Percentiles rank a stretch among this genome's conserved stretches.
phyloP scores from a whole-genome alignment of 805 yeast genomes.

The Candida chauliodis region DNA sequence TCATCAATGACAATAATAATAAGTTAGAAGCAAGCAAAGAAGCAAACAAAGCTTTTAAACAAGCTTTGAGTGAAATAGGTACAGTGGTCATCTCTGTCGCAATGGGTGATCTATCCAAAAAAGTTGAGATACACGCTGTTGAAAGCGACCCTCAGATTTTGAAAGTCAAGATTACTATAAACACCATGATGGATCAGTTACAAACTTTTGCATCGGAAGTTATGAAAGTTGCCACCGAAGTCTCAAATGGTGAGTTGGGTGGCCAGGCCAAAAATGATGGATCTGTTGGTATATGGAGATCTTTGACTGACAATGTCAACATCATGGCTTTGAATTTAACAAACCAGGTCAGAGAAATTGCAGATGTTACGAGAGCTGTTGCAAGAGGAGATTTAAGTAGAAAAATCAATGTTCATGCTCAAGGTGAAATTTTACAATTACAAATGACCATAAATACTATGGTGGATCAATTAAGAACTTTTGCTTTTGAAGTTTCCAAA shows the following conservation, averaged over 20 bases:
- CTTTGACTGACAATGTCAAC: slow-evolving; percentile 78
- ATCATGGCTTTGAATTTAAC: slow-evolving; percentile 86
- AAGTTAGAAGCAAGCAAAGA: slow-evolving; percentile 34
- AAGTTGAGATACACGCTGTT: slow-evolving; percentile 67
- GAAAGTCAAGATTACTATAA: slow-evolving; percentile 76
- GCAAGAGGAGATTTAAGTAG: slow-evolving; percentile 82
- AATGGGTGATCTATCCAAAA: slow-evolving; percentile 80
- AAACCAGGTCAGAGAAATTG: slow-evolving; percentile 68
- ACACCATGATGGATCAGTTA: slow-evolving; percentile 85
- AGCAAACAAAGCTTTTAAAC: slow-evolving; percentile 71
- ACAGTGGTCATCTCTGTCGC: slow-evolving; percentile 86
- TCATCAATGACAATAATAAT: slow-evolving; percentile 21
- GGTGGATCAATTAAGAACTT: slow-evolving; percentile 81
- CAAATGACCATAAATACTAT: slow-evolving; percentile 85
- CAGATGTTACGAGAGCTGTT: slow-evolving; percentile 85
- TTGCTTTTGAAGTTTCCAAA: slow-evolving; percentile 82
- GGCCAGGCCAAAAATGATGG: slow-evolving; percentile 85
- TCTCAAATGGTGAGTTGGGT: slow-evolving; percentile 85
- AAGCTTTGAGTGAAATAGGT: slow-evolving; percentile 75
- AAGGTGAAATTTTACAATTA: slow-evolving; percentile 81
- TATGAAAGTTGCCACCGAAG: slow-evolving; percentile 83
- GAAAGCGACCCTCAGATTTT: slow-evolving; percentile 77
- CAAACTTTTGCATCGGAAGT: slow-evolving; percentile 80
- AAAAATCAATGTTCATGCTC: slow-evolving; percentile 86
- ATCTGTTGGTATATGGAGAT: slow-evolving; percentile 86